Evolutionary conservation across 2,329 filamentous ascomycete species (phyloP).

Genomic region (Tricladium varicosporioides): DNA sequence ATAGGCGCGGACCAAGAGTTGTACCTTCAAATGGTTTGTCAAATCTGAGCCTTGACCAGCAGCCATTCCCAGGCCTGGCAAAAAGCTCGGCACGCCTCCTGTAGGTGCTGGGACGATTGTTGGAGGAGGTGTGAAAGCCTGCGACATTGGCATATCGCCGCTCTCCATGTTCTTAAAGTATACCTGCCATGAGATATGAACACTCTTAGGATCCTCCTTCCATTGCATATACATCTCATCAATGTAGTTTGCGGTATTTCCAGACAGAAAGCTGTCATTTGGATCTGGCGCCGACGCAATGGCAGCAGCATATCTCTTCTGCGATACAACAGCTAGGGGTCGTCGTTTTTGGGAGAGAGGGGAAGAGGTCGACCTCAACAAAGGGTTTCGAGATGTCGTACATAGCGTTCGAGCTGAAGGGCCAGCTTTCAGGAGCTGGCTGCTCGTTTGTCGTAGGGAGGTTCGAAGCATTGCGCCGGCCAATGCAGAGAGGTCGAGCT

Average conservation of each 20-base stretch:
- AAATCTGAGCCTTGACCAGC: conserved; percentile 74
- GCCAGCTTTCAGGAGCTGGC: conserved; percentile 59
- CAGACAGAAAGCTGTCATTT: conserved; percentile 94
- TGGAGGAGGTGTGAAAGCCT: conserved; percentile 94
- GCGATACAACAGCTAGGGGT: conserved; percentile 43
- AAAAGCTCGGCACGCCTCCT: conserved; percentile 71
- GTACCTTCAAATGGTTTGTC: conserved; percentile 96
- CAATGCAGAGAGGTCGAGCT: conserved; percentile 32
- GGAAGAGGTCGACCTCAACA: conserved; percentile 37
- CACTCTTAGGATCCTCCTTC: conserved; percentile 89
- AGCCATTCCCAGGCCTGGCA: conserved; percentile 65
- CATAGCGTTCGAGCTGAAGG: conserved; percentile 37
- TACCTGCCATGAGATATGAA: conserved; percentile 97
- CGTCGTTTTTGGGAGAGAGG: conserved; percentile 46
- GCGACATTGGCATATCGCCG: conserved; percentile 94
- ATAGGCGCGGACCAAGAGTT: conserved; percentile 94
- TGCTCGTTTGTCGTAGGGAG: conserved; percentile 63
- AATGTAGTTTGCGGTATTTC: conserved; percentile 97
- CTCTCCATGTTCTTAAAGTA: conserved; percentile 99
- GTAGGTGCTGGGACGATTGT: conserved; percentile 82
- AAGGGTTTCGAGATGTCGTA: conserved; percentile 40
- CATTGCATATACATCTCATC: conserved; percentile 99
- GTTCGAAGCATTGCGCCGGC: conserved; percentile 68
- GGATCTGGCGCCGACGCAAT: conserved; percentile 64
- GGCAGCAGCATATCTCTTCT: conserved; percentile 55